Percentiles rank a stretch among this genome's conserved stretches.
Conservation (phyloP, 495 filamentous ascomycete genomes). For the Saxophila tyrrhenica region DNA sequence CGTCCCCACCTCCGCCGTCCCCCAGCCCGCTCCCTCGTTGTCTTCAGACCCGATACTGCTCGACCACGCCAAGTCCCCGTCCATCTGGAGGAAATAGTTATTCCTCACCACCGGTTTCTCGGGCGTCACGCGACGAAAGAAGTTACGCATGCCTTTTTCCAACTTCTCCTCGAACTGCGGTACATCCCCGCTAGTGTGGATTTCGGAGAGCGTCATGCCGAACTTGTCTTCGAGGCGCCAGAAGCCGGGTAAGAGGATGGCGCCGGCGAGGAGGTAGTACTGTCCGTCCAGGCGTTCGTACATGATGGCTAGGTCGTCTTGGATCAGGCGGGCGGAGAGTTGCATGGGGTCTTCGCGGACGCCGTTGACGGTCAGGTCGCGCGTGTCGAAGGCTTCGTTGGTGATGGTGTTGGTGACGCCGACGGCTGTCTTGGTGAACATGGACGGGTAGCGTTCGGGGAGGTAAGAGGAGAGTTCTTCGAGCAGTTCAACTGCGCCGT, state of each 20-base stretch:
- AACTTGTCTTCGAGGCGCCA: constrained; percentile 80
- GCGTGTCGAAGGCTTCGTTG: constrained; percentile 61
- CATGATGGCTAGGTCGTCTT: constrained; percentile 86
- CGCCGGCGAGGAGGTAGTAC: constrained; percentile 74
- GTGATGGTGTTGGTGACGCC: constrained; percentile 65
- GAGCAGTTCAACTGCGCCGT: constrained; percentile 67
- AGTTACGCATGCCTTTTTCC: constrained; percentile 46
- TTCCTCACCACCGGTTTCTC: constrained; percentile 31
- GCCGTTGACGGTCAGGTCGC: constrained; percentile 45
- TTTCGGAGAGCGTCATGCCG: constrained; percentile 71
- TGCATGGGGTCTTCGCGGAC: constrained; percentile 66
- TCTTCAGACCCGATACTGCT: constrained; percentile 68
- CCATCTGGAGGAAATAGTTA: constrained; percentile 36
- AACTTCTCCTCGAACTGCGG: constrained; percentile 67
- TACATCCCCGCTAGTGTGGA: constrained; percentile 74
- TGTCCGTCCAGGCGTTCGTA: constrained; percentile 66
- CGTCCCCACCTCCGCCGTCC: constrained; percentile 63
- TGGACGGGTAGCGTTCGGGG: constrained; percentile 64
- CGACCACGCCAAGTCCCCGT: constrained; percentile 41
- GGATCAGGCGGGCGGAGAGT: constrained; percentile 55
- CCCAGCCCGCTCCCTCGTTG: constrained; percentile 52
- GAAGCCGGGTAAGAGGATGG: constrained; percentile 73
- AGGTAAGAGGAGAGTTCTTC: constrained; percentile 69
- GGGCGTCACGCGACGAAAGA: constrained; percentile 29
- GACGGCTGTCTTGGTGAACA: constrained; percentile 53